Evolutionary conservation across 1,284 basidiomycete species (phyloP), one percentile per base, ranked within the genome.

Genomic region (Cryptococcus jaspeensis): DNA sequence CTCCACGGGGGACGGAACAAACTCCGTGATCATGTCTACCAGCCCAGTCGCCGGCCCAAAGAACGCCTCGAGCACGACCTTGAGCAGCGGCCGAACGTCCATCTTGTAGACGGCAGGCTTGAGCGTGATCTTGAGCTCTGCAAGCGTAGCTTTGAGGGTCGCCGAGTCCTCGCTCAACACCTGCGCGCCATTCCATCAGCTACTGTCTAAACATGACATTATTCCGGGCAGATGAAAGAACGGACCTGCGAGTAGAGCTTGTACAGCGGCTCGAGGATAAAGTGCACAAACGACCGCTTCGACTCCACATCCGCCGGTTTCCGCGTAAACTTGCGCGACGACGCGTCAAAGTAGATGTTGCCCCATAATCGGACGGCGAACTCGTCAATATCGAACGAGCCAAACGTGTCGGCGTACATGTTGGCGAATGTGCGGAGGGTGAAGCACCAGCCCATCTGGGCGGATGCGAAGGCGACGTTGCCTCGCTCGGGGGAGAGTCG

Each of bases 391-490:
- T 84, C 80, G 60, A 83, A 75, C 0, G 79, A 73, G 13, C 79
- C 78, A 50, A 55, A 96, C 9, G 90, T 89, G 69, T 97, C 90
- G 7, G 92, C 88, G 74, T 99, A 99, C 87, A 99, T 90, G 78
- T 90, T 85, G 11, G 96, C 93, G 74, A 99, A 99, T 13, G 92
- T 94, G 42, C 84, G 83, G 50, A 99, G 81, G 6, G 96, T 98
- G 75, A 99, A 99, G 75, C 91, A 95, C 90, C 93, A 99, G 50
- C 87, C 88, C 90, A 95, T 95, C 72, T 96, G 90, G 0, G 95
- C 89, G 65, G 91, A 94, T 25, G 94, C 95, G 71, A 99, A 99
- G 0, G 93, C 92, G 47, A 99, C 94, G 69, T 99, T 99, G 43
- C 95, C 96, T 43, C 85, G 84, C 75, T 99, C 96, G 0, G 96